These are phyloP conservation scores for Cucumis sativus DNA, from an alignment of 306 rosid genomes.

Conservation along the genomic window Cucumber_9930_V3 NC_026661.2:15530001-15530500, in stretches of 20 bases:
- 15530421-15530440: conserved; percentile 2
- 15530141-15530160: neutral
- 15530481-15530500: too few species aligned
- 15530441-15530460: neutral
- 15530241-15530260: conserved; percentile 96
- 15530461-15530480: too few species aligned
- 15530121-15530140: neutral
- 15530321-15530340: conserved; percentile 95
- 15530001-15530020: conserved; percentile 87
- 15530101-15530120: conserved; percentile 2
- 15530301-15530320: conserved; percentile 82
- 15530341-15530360: conserved; percentile 93
- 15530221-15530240: conserved; percentile 96
- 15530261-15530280: conserved; percentile 98
- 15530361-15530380: conserved; percentile 5
- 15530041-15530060: conserved; percentile 96
- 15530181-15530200: neutral
- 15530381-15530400: neutral
- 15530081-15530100: conserved; percentile 93
- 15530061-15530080: conserved; percentile 93
- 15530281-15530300: conserved; percentile 91
- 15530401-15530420: neutral
- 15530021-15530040: conserved; percentile 86
- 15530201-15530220: conserved; percentile 36
- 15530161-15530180: neutral